A percentile compares a stretch with the other conserved stretches of the same genome.
Conservation (phyloP, 108 stramenopile genomes). For the Cyclotella choctawhatcheeana region DNA sequence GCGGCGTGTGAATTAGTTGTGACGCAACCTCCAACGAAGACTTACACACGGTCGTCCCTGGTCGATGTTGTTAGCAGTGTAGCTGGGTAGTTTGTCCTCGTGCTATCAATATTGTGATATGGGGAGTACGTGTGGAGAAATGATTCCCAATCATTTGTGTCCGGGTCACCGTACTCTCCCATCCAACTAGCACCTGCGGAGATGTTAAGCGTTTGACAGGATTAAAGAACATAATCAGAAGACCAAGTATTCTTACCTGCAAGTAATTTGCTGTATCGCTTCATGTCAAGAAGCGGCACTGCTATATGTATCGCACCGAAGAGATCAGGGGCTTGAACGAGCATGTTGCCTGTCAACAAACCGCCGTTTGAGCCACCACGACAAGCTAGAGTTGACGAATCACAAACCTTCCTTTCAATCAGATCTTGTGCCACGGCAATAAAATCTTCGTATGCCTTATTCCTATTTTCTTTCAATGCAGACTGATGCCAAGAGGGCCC, state of each 20-base stretch:
- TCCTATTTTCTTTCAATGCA: constrained; percentile 82
- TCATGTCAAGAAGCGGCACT: constrained; percentile 95
- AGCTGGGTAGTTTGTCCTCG: constrained; percentile 64
- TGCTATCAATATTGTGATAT: constrained; percentile 87
- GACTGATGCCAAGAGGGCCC: constrained; percentile 91
- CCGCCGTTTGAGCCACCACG: constrained; percentile 98
- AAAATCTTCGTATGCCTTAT: constrained; percentile 97
- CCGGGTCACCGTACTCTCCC: constrained; percentile 92
- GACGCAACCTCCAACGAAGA: no score
- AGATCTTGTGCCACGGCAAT: constrained; percentile 87
- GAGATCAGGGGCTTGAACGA: constrained; percentile 90
- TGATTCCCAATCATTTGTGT: constrained; percentile 91
- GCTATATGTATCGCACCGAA: constrained; percentile 95
- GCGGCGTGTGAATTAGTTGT: no score
- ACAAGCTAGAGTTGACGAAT: constrained; percentile 84
- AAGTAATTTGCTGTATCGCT: constrained; percentile 76
- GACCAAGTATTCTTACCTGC: constrained; percentile 61
- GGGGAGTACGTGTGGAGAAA: constrained; percentile 89
- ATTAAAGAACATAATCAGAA: background rate
- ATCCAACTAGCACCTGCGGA: constrained; percentile 86
- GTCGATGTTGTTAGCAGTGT: constrained; percentile 90
- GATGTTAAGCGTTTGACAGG: background rate
- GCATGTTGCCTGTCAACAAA: constrained; percentile 90
- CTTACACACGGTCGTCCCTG: constrained; percentile 93
- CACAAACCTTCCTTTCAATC: constrained; percentile 71